Percentiles rank a stretch among this genome's conserved stretches.
These are phyloP conservation scores for Saccharomycopsis oosterbeekiorum DNA, from an alignment of 805 yeast genomes.

Conservation along the genomic window DNA sequence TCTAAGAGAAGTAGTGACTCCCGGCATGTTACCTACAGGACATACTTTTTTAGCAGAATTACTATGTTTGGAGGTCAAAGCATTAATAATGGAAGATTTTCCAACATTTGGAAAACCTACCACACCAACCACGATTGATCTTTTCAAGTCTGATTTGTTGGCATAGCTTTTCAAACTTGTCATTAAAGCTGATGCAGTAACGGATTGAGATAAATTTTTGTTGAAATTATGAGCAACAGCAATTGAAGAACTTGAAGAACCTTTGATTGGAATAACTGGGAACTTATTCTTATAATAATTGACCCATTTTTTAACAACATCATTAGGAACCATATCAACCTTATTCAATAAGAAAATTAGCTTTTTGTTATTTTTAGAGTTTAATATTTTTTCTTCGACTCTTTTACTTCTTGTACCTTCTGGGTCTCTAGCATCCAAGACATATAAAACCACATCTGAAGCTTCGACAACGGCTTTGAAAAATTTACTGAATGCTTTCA, in stretches of 20 bases:
- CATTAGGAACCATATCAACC: conserved; percentile 85
- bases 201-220: conserved; percentile 59
- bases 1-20: conserved; percentile 86
- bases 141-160: conserved; percentile 69
- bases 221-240: conserved; percentile 39
- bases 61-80: conserved; percentile 56
- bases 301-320: conserved; percentile 77
- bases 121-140: conserved; percentile 88
- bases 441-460: conserved; percentile 83
- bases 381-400: conserved; percentile 82
- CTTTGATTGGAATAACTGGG: conserved; percentile 87
- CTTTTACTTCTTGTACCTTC: conserved; percentile 86
- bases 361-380: conserved; percentile 67
- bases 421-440: conserved; percentile 96
- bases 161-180: conserved; percentile 83
- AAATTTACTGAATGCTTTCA: conserved; percentile 88
- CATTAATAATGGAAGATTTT: conserved; percentile 87
- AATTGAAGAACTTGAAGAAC: conserved; percentile 55
- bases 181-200: conserved; percentile 64
- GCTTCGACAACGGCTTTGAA: conserved; percentile 90
- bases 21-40: conserved; percentile 97
- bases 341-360: conserved; percentile 81
- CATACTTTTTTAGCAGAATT: conserved; percentile 60
- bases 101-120: conserved; percentile 98
- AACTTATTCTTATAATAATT: conserved; percentile 67